A percentile compares a stretch with the other conserved stretches of the same genome.
Conservation (phyloP, 2,329 filamentous ascomycete species). For the Cladosporium sp. region DNA sequence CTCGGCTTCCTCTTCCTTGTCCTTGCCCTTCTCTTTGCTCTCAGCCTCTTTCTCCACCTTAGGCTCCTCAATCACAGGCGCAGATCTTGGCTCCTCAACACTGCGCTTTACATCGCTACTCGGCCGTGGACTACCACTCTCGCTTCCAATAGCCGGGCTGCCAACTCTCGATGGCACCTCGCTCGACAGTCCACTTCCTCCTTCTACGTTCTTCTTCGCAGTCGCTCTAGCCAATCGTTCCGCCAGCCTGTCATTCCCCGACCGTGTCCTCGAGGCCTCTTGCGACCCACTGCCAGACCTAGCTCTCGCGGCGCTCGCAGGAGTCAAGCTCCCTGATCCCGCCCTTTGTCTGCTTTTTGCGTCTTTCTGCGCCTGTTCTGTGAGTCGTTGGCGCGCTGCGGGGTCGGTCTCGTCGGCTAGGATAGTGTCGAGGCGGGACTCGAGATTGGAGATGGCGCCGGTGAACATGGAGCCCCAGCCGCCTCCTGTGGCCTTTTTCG, state of each 20-base stretch:
- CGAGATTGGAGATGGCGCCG: conserved; percentile 89
- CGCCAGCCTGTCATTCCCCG: conserved; percentile 79
- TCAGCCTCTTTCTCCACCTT: conserved; percentile 17
- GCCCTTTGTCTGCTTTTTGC: conserved; percentile 24
- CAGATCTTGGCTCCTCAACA: conserved; percentile 22
- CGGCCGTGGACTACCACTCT: conserved; percentile 44
- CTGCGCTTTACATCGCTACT: conserved; percentile 47
- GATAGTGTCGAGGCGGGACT: conserved; percentile 89
- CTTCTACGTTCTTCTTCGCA: conserved; percentile 65
- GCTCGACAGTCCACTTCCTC: conserved; percentile 43
- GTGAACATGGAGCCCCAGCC: conserved; percentile 66
- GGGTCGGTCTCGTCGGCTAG: conserved; percentile 74
- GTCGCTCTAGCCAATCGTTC: conserved; percentile 87
- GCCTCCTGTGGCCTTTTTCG: conserved; percentile 24
- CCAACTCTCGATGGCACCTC: conserved; percentile 55
- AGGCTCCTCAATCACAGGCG: conserved; percentile 29
- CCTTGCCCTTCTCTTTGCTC: conserved; percentile 18
- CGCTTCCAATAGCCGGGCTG: conserved; percentile 47
- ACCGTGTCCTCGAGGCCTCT: conserved; percentile 46
- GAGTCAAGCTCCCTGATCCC: conserved; percentile 28
- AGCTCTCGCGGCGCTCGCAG: conserved; percentile 13
- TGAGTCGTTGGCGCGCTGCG: conserved; percentile 45
- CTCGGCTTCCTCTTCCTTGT: background rate
- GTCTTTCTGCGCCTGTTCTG: conserved; percentile 39
- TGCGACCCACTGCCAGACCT: conserved; percentile 10